Percentiles rank a stretch among this genome's conserved stretches.
These are phyloP conservation scores for Leccinum subgranulosum DNA, from an alignment of 768 basidiomycete species.

Conservation along the genomic window DNA sequence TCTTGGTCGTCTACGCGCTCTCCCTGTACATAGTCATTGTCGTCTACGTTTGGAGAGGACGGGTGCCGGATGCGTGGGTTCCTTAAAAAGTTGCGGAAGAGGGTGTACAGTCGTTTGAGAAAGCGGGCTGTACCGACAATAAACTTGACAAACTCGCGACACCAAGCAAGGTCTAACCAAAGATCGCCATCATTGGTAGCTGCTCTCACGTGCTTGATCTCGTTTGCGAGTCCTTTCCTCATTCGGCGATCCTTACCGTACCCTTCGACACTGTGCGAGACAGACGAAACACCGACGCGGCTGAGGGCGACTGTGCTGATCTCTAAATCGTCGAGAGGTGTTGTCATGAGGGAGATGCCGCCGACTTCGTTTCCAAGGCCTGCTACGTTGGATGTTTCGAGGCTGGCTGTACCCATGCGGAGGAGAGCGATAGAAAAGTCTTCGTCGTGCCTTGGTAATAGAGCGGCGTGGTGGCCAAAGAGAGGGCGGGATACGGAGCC, in stretches of 20 bases:
- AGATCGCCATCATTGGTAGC: slow-evolving; percentile 35
- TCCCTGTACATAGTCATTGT: slow-evolving; percentile 5
- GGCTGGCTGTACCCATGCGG: slow-evolving; percentile 68
- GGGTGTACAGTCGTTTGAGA: slow-evolving; percentile 18
- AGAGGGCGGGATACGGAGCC: slow-evolving; percentile 58
- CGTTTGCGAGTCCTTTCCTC: slow-evolving; percentile 46
- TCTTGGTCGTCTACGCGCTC: slow-evolving; percentile 33
- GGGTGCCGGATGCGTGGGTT: slow-evolving; percentile 10
- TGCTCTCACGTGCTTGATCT: slow-evolving; percentile 44
- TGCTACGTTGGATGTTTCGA: slow-evolving; percentile 69
- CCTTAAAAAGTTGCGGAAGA: slow-evolving; percentile 18
- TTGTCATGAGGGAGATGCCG: slow-evolving; percentile 35
- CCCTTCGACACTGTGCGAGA: slow-evolving; percentile 30
- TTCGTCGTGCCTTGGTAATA: slow-evolving; percentile 59
- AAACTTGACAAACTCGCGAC: slow-evolving; percentile 37
- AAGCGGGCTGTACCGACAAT: slow-evolving; percentile 27
- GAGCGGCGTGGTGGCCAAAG: slow-evolving; percentile 44
- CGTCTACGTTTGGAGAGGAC: slow-evolving; percentile 6
- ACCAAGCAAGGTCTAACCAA: slow-evolving; percentile 41
- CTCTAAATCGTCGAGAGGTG: slow-evolving; percentile 16
- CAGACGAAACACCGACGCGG: slow-evolving; percentile 40
- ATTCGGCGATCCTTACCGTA: slow-evolving; percentile 21
- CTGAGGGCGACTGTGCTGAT: slow-evolving; percentile 38
- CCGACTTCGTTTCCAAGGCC: slow-evolving; percentile 77
- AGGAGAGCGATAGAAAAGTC: slow-evolving; percentile 71